These are phyloP conservation scores for Microbotryum lychnidis-dioicae DNA, from an alignment of 1,284 basidiomycete genomes.

Conservation along the genomic window DNA sequence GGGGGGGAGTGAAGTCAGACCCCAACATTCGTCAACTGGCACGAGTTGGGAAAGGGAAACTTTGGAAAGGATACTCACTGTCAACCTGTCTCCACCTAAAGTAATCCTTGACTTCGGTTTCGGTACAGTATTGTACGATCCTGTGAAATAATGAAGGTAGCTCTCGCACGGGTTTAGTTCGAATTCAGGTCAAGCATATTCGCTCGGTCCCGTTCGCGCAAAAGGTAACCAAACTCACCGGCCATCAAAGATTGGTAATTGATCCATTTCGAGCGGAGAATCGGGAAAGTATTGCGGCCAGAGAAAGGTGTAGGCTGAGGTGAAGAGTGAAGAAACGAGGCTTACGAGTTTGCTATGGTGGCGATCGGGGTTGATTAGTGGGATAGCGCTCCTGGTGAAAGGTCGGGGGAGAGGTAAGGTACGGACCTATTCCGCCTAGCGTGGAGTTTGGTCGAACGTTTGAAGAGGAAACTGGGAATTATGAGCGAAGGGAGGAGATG, in stretches of 20 bases:
- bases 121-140: constrained; percentile 72
- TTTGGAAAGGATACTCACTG: constrained; percentile 51
- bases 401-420: background rate
- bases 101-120: constrained; percentile 73
- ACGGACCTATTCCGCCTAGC: constrained; percentile 61
- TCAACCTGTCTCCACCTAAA: constrained; percentile 94
- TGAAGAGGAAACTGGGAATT: constrained; percentile 62
- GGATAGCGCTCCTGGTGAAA: too few species aligned
- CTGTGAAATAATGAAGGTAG: constrained; percentile 37
- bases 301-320: constrained; percentile 78
- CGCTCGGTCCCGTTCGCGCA: background rate
- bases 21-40: background rate
- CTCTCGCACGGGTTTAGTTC: too few species aligned
- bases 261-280: constrained; percentile 50
- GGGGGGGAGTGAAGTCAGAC: constrained; percentile 1
- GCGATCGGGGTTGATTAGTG: background rate
- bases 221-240: constrained; percentile 33
- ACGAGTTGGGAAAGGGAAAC: background rate
- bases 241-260: constrained; percentile 88
- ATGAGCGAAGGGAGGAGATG: background rate
- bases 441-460: constrained; percentile 65
- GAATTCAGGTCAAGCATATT: too few species aligned
- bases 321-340: constrained; percentile 82
- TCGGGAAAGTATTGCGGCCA: constrained; percentile 75
- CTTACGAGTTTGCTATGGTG: constrained; percentile 69